phyloP scores from a whole-genome alignment of 2,329 filamentous ascomycete species.

The Macrophomina phaseolina region DNA sequence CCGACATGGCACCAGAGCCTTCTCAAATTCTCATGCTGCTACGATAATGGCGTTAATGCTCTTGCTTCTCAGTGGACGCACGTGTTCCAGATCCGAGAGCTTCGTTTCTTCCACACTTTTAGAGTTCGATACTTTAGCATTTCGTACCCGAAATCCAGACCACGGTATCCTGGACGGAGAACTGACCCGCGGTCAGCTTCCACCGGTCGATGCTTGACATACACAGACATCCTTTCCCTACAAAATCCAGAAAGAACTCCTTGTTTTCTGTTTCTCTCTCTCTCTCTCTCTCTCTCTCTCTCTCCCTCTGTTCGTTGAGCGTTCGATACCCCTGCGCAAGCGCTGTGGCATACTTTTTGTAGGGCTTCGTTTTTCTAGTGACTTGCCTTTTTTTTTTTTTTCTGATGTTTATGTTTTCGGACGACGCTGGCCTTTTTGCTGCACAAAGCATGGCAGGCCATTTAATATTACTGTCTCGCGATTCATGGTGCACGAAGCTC shows the following conservation, averaged over 20 bases:
- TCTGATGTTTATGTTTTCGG: neutral
- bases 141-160: neutral
- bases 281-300: no score
- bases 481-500: constrained; percentile 5
- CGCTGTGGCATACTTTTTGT: constrained; percentile 9
- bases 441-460: constrained; percentile 6
- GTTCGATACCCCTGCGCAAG: constrained; percentile 22
- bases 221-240: constrained; percentile 13
- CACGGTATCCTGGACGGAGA: neutral
- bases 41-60: constrained; percentile 27
- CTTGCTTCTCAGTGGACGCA: neutral
- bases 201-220: neutral
- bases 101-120: neutral
- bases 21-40: constrained; percentile 21
- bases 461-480: constrained; percentile 9
- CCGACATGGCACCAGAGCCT: neutral
- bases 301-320: neutral
- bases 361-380: neutral
- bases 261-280: neutral
- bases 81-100: neutral
- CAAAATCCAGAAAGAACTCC: neutral
- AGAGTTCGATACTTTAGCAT: constrained; percentile 4
- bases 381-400: neutral
- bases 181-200: neutral
- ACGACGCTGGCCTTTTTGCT: neutral